Evolutionary conservation across 768 basidiomycete genomes (phyloP).

Genomic region (Suillus clintonianus): DNA sequence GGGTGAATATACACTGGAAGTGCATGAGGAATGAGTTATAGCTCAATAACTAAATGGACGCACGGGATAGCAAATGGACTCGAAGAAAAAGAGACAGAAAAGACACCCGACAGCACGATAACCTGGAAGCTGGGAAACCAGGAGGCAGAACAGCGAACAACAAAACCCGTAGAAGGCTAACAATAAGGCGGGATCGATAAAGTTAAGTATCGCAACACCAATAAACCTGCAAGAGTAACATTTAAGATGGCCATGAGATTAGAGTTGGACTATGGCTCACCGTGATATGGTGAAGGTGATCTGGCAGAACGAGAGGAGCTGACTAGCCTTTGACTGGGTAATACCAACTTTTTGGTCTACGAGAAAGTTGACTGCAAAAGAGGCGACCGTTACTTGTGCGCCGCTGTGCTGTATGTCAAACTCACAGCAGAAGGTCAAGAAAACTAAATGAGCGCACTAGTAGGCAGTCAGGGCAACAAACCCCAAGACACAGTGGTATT

Average conservation of each 20-base stretch:
- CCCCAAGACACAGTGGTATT: conserved; percentile 70
- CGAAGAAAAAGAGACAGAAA: conserved; percentile 71
- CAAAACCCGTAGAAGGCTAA: conserved; percentile 52
- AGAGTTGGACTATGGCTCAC: conserved; percentile 30
- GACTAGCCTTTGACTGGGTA: conserved; percentile 51
- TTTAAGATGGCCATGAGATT: background rate
- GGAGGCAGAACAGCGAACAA: conserved; percentile 54
- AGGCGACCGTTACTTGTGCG: conserved; percentile 65
- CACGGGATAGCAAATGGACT: conserved; percentile 72
- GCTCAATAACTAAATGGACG: conserved; percentile 17
- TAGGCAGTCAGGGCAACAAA: conserved; percentile 72
- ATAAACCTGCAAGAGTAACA: conserved; percentile 48
- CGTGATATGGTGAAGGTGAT: conserved; percentile 66
- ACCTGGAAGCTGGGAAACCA: conserved; percentile 51
- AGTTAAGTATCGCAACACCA: conserved; percentile 59
- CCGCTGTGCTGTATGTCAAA: conserved; percentile 37
- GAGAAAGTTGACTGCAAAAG: conserved; percentile 70
- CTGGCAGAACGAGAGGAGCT: conserved; percentile 71
- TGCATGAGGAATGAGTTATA: background rate
- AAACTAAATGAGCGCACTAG: conserved; percentile 41
- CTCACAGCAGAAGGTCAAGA: background rate
- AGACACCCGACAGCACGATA: conserved; percentile 58
- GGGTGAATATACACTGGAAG: conserved; percentile 56
- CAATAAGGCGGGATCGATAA: conserved; percentile 65
- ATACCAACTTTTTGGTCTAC: conserved; percentile 59